These are phyloP conservation scores for Stephania japonica DNA, from an alignment of 164 flowering plant genomes.

Conservation along the genomic window DNA sequence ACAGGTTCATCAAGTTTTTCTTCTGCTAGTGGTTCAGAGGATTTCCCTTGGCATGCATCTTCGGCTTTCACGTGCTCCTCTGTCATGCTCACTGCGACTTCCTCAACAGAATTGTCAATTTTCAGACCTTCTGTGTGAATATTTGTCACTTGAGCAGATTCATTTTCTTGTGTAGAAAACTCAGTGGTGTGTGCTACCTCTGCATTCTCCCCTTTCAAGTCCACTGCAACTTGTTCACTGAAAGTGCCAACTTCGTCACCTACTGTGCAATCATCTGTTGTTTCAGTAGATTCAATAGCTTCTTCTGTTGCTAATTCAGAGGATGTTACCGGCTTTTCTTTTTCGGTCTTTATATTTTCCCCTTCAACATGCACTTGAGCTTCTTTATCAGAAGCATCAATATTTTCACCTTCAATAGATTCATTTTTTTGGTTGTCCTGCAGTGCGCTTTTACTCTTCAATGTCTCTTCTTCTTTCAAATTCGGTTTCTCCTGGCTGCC, in stretches of 20 bases:
- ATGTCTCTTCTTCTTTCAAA: constrained; percentile 6
- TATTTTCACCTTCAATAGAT: not conserved
- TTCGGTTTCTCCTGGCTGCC: constrained; percentile 11
- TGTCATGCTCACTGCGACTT: not conserved
- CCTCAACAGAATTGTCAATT: not conserved
- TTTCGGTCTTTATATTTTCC: constrained; percentile 8
- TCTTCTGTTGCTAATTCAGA: constrained; percentile 12
- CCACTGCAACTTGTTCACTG: not conserved
- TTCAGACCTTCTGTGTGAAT: not conserved
- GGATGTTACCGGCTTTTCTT: constrained; percentile 3
- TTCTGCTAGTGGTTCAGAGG: constrained; percentile 6
- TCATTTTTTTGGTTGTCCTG: constrained; percentile 13
- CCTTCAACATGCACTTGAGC: not conserved
- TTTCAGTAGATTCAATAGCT: constrained; percentile 4
- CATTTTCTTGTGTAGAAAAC: constrained; percentile 6
- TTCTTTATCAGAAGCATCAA: constrained; percentile 4
- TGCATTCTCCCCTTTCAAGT: not conserved
- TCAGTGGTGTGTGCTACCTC: not conserved
- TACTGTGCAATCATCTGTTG: not conserved
- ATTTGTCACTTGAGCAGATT: not conserved
- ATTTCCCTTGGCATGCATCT: not conserved
- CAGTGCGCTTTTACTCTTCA: constrained; percentile 12
- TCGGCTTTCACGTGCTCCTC: not conserved
- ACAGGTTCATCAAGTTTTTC: constrained; percentile 9
- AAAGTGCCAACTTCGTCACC: not conserved